Base-by-base conservation (phyloP, 192 early-diverging fungal genomes). In the Gigaspora rosea region DNA sequence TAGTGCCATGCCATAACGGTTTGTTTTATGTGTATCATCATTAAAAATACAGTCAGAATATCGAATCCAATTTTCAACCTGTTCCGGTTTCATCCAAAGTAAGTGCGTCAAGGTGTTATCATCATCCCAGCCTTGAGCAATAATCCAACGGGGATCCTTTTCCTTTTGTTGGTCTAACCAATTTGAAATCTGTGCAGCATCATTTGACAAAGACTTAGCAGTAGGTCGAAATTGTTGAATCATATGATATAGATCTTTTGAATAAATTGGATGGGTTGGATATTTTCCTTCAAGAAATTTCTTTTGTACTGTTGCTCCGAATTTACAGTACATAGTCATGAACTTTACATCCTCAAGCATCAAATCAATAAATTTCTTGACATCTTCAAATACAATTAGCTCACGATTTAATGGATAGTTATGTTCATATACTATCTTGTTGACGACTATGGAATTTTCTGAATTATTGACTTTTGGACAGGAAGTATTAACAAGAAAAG, bases 41-140 rank as follows among this genome's bases (percentile, higher is more conserved):
- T 65, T 65, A 11, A 65, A 15, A 65, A 65, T 36, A 35, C 63
- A 65, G 33, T 65, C 41, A 65, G 33, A 65, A 65, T 65, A 65
- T 18, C 16, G 16, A 15, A 65, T 65, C 16, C 16, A 65, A 65
- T 65, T 65, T 46, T 65, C 63, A 32, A 65, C 16, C 35, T 65
- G 33, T 8, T 32, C 9, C 33, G 41, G 16, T 65, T 9, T 65
- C 16, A 65, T 65, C 41, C 41, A 65, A 41, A 65, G 16, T 35
- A 65, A 65, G 41, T 65, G 16, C 2, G 9, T 65, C 11, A 65
- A 46, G 16, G 33, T 65, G 8, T 65, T 41, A 35, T 65, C 41
- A 3, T 65, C 16, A 36, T 65, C 63, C 41, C 56, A 57, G 13
- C 20, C 56, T 57, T 7, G 20, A 3, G 20, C 13, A n/a, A 57